Evolutionary conservation across 805 yeast genomes (phyloP).

Genomic region (Yarrowia bubula): DNA sequence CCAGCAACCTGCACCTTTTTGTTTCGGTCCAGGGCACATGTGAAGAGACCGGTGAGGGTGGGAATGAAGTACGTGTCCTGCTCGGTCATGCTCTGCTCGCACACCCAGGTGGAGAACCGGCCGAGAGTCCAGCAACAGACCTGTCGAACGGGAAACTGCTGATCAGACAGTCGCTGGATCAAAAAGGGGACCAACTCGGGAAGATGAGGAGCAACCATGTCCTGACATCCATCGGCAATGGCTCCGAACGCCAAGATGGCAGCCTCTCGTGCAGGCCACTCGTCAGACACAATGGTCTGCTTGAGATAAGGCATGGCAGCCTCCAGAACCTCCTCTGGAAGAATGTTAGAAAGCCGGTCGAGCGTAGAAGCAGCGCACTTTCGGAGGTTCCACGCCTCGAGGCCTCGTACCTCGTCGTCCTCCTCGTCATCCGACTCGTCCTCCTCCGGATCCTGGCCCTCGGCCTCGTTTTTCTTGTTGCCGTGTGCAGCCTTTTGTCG

Average conservation of each 20-base stretch:
- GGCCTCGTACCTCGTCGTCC: slow-evolving; percentile 64
- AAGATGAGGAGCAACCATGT: slow-evolving; percentile 63
- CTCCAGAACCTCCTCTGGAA: slow-evolving; percentile 65
- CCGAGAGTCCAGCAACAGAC: slow-evolving; percentile 95
- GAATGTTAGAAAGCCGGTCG: slow-evolving; percentile 69
- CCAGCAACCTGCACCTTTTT: slow-evolving; percentile 96
- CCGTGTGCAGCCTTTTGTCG: slow-evolving; percentile 52
- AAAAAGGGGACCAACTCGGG: slow-evolving; percentile 82
- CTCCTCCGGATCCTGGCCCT: slow-evolving; percentile 48
- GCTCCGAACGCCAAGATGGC: slow-evolving; percentile 95
- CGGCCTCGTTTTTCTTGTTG: slow-evolving; percentile 32
- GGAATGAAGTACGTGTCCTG: slow-evolving; percentile 59
- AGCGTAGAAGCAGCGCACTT: slow-evolving; percentile 94
- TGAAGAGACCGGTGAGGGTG: slow-evolving; percentile 71
- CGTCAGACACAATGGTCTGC: slow-evolving; percentile 60
- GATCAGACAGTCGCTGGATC: slow-evolving; percentile 72
- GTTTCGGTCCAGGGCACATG: slow-evolving; percentile 74
- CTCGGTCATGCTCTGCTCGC: slow-evolving; percentile 41
- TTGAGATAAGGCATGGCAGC: slow-evolving; percentile 73
- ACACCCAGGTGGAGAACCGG: slow-evolving; percentile 79
- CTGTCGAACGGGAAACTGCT: slow-evolving; percentile 81
- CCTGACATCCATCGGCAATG: slow-evolving; percentile 82
- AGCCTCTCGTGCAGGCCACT: slow-evolving; percentile 92
- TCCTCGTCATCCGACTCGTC: slow-evolving; percentile 70
- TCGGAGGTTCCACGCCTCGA: slow-evolving; percentile 83